phyloP scores from a whole-genome alignment of 169 alveolate genomes.

The Babesia sp. region DNA sequence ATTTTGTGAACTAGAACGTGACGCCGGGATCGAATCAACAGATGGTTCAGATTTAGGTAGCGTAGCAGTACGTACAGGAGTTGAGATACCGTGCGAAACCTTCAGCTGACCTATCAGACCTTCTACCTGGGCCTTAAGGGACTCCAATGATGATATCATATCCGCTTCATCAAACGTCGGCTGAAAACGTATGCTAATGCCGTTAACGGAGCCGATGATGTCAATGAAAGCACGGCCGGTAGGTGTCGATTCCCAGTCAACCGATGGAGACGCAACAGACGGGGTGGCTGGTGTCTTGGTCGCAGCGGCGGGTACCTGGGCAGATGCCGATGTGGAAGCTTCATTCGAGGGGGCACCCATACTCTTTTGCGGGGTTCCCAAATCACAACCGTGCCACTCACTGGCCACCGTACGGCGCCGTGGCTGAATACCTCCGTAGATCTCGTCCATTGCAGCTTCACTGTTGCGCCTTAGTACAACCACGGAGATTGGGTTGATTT shows the following conservation, averaged over 20 bases:
- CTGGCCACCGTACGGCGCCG: slow-evolving; percentile 31
- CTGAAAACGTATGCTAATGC: slow-evolving; percentile 13
- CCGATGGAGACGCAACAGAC: slow-evolving; percentile 1
- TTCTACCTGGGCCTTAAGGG: slow-evolving; percentile 10
- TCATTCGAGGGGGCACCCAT: not conserved
- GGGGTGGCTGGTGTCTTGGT: not conserved
- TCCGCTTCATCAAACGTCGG: slow-evolving; percentile 28
- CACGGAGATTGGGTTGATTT: slow-evolving; percentile 73
- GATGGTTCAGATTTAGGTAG: not conserved
- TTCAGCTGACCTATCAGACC: not conserved
- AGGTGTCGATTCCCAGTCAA: slow-evolving; percentile 9
- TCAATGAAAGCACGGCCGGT: slow-evolving; percentile 43
- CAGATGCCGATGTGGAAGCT: not conserved
- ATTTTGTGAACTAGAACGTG: not conserved
- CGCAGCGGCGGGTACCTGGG: not conserved
- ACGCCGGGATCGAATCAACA: not conserved
- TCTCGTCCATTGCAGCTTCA: slow-evolving; percentile 66
- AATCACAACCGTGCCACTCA: slow-evolving; percentile 38
- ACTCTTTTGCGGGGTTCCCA: not conserved
- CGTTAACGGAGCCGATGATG: slow-evolving; percentile 12
- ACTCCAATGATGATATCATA: slow-evolving; percentile 21
- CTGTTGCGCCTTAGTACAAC: slow-evolving; percentile 71
- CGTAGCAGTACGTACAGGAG: slow-evolving; percentile 2
- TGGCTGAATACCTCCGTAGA: slow-evolving; percentile 43
- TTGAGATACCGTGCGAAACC: not conserved